Conservation (phyloP, 768 basidiomycete species). For the Mycena haematopus region DNA sequence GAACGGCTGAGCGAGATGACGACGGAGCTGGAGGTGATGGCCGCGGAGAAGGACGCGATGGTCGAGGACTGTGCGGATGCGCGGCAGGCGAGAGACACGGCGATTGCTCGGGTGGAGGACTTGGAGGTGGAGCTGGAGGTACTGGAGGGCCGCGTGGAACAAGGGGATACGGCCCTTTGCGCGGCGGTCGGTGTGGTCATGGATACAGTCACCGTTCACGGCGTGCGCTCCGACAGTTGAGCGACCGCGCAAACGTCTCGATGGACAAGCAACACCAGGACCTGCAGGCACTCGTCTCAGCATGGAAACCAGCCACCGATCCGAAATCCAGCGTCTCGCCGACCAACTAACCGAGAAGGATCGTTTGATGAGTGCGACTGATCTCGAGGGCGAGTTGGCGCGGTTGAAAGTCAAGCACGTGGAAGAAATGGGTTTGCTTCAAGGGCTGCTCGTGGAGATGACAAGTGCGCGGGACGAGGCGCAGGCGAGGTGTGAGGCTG, state of each 20-base stretch:
- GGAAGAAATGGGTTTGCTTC: constrained; percentile 44
- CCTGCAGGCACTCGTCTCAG: constrained; percentile 24
- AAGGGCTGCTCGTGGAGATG: constrained; percentile 43
- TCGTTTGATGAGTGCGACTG: constrained; percentile 30
- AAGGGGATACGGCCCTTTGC: constrained; percentile 43
- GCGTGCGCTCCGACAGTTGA: constrained; percentile 29
- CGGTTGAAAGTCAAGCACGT: constrained; percentile 44
- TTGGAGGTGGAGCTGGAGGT: constrained; percentile 67
- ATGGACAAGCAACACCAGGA: constrained; percentile 25
- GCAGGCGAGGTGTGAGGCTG: constrained; percentile 40
- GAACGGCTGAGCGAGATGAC: constrained; percentile 76
- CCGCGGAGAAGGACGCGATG: constrained; percentile 78
- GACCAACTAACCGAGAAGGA: constrained; percentile 36
- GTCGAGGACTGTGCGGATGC: constrained; percentile 85
- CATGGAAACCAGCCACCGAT: constrained; percentile 34
- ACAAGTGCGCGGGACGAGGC: constrained; percentile 43
- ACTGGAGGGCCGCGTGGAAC: constrained; percentile 33
- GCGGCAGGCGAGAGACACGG: constrained; percentile 73
- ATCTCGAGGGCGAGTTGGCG: constrained; percentile 36
- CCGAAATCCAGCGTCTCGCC: constrained; percentile 37
- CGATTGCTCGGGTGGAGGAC: constrained; percentile 59
- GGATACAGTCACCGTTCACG: constrained; percentile 43
- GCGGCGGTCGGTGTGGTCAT: constrained; percentile 47
- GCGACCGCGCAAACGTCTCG: neutral
- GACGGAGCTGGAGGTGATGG: constrained; percentile 68